Evolutionary conservation across 805 yeast species (phyloP).

Genomic region (Trichomonascus vanleenenianus): DNA sequence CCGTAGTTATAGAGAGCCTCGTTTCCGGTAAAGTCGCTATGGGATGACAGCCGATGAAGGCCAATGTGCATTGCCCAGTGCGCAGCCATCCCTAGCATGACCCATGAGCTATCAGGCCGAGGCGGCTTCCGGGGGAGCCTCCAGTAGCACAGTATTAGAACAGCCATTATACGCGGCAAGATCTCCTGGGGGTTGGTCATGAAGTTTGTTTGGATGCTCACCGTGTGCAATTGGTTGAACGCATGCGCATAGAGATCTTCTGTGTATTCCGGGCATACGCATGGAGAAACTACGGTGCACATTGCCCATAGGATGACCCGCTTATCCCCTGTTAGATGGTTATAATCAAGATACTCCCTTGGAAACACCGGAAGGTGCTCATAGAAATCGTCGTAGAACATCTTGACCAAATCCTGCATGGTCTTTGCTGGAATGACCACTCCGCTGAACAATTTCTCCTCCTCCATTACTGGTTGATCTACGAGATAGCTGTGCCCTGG

Average conservation of each 20-base stretch:
- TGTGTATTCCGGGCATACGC: constrained; percentile 2
- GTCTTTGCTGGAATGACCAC: constrained; percentile 3
- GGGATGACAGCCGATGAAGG: too few relatives aligned
- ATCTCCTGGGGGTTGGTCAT: too few relatives aligned
- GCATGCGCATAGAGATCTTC: constrained; percentile 1
- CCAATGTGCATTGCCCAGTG: too few relatives aligned
- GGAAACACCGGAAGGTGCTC: constrained; percentile 7
- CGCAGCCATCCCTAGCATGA: too few relatives aligned
- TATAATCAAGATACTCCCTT: constrained; percentile 6
- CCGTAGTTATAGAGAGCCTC: too few relatives aligned
- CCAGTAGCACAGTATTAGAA: too few relatives aligned
- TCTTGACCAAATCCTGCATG: constrained; percentile 4
- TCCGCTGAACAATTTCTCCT: constrained; percentile 1
- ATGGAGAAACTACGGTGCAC: constrained; percentile 4
- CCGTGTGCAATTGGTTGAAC: too few relatives aligned
- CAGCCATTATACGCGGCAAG: too few relatives aligned
- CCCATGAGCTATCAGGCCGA: too few relatives aligned
- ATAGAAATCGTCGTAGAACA: constrained; percentile 2
- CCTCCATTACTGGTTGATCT: neutral
- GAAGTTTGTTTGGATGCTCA: too few relatives aligned
- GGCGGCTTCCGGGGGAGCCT: too few relatives aligned
- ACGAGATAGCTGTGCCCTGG: neutral
- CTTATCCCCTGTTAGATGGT: constrained; percentile 1
- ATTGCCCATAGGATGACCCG: constrained; percentile 10
- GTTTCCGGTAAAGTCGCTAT: too few relatives aligned